phyloP scores from a whole-genome alignment of 345 rosid species.

The Syzygium grande region DNA sequence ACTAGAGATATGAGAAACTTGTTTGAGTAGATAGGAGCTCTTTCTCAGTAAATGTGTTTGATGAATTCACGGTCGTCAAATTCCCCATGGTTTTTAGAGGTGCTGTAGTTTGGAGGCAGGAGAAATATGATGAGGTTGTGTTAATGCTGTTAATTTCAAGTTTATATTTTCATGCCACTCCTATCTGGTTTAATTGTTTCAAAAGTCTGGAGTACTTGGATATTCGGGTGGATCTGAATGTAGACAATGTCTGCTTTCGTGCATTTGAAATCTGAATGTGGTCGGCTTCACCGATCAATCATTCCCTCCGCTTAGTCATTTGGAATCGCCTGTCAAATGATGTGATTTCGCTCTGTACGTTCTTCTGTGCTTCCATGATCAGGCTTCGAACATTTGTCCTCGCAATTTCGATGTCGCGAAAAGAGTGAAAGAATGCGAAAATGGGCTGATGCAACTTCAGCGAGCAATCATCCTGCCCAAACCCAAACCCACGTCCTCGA shows the following conservation, averaged over 20 bases:
- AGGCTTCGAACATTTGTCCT: neutral
- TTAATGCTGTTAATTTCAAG: neutral
- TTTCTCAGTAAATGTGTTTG: neutral
- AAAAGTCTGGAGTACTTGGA: neutral
- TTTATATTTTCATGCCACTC: neutral
- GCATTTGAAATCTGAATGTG: neutral
- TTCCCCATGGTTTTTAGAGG: neutral
- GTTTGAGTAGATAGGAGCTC: neutral
- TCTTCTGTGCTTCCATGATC: neutral
- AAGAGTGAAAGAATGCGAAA: constrained; percentile 1
- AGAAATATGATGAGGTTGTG: neutral
- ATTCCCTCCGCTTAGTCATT: neutral
- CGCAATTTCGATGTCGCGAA: neutral
- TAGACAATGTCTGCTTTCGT: neutral
- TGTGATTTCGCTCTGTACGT: neutral
- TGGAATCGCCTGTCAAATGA: neutral
- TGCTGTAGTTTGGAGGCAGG: neutral
- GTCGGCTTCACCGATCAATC: neutral
- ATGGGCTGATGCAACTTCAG: neutral
- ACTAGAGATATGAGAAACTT: neutral
- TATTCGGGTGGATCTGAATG: neutral
- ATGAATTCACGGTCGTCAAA: neutral
- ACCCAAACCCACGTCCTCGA: neutral
- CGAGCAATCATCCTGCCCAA: neutral
- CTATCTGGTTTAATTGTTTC: neutral